phyloP scores from a whole-genome alignment of 2,329 filamentous ascomycete species.

The Myriosclerotinia curreyana region DNA sequence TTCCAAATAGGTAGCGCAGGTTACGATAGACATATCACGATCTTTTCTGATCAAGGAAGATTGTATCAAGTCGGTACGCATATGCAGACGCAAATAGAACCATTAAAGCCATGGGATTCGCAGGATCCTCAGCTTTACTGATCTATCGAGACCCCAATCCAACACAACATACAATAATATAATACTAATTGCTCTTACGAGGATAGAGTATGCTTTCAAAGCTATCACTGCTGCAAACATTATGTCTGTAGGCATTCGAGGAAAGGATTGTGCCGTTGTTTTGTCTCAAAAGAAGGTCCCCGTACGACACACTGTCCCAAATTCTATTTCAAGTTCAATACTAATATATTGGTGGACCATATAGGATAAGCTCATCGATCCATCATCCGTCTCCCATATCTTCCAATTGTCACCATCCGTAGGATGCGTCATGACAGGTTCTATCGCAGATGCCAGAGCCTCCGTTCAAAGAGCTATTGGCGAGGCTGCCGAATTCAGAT shows the following conservation, averaged over 20 bases:
- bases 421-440: slow-evolving; percentile 97
- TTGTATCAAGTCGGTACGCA: slow-evolving; percentile 98
- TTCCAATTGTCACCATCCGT: slow-evolving; percentile 96
- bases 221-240: slow-evolving; percentile 99
- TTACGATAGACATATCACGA: slow-evolving; percentile 98
- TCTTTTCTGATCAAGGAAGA: slow-evolving; percentile 98
- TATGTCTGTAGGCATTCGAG: slow-evolving; percentile 92
- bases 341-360: slow-evolving; percentile 28
- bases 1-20: slow-evolving; percentile 67
- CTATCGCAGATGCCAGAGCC: slow-evolving; percentile 93
- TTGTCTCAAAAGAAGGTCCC: slow-evolving; percentile 99
- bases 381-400: slow-evolving; percentile 93
- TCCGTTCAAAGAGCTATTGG: slow-evolving; percentile 89
- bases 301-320: slow-evolving; percentile 54
- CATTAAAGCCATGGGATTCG: slow-evolving; percentile 22
- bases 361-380: slow-evolving; percentile 98
- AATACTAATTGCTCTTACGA: slow-evolving; percentile 18
- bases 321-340: slow-evolving; percentile 24
- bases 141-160: slow-evolving; percentile 20
- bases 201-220: slow-evolving; percentile 98
- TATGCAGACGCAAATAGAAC: slow-evolving; percentile 20
- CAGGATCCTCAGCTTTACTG: slow-evolving; percentile 21
- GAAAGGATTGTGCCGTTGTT: slow-evolving; percentile 96
- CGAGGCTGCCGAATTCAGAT: slow-evolving; percentile 95
- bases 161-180: slow-evolving; percentile 10